Evolutionary conservation across 2,329 filamentous ascomycete genomes (phyloP), one percentile per base, ranked within the genome.

Genomic region (Talaromyces sp.): DNA sequence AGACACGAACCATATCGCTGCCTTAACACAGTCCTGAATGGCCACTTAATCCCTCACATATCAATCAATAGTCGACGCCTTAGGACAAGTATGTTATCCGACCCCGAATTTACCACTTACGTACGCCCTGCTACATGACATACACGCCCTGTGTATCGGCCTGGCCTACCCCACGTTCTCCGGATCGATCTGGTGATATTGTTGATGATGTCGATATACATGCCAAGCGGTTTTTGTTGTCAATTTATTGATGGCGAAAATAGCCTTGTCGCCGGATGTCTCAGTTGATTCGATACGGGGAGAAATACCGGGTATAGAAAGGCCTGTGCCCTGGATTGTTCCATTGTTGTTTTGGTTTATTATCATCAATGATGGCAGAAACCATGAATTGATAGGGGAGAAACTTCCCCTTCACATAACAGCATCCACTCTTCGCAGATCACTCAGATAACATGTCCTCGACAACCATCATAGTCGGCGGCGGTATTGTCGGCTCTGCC

Each of bases 401-500:
- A 13, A n/a, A 10, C 49, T 53, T n/a, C 29, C 36, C 17, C n/a
- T 56, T 13, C 8, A 36, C 3, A 19, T 54, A 2, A 56, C 51
- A 36, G 29, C 5, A 4, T 38, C 15, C 4, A 36, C 29, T 15
- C 11, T 10, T 11, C 10, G 25, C 17, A 53, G 17, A 54, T n/a
- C 11, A 19, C 11, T 19, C 11, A 25, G 31, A 15, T 15, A 56
- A 5, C 10, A 56, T 56, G 53, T 38, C 53, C 31, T 36, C 53
- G 17, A 56, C 53, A 56, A 31, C 13, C 25, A 36, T 38, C 53
- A 56, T 56, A 36, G 53, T 76, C 34, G 73, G 76, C 51, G 72
- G 69, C 63, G 76, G 76, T 17, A 77, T 78, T 25, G 73, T 78
- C 19, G 76, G 76, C 22, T 73, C 75, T 13, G 72, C 75, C 1